Evolutionary conservation across 805 yeast species (phyloP).

Genomic region (Saitoella complicata): DNA sequence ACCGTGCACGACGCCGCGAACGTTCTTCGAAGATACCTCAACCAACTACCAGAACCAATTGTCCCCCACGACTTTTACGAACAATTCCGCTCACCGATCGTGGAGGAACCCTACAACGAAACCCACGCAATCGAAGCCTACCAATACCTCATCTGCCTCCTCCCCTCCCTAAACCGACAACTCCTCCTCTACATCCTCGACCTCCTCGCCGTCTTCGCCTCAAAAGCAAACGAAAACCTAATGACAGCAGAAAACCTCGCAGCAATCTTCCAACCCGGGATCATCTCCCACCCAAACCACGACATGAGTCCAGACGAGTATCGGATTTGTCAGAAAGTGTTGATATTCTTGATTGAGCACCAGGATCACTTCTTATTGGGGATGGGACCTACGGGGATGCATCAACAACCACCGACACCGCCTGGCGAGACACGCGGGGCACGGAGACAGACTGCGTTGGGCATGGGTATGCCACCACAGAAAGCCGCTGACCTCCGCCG

Average conservation of each 20-base stretch:
- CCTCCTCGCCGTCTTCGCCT: constrained; percentile 67
- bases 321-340: constrained; percentile 67
- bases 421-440: no score
- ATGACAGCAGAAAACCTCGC: constrained; percentile 91
- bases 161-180: constrained; percentile 70
- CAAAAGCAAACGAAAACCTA: constrained; percentile 56
- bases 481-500: no score
- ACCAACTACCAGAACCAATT: constrained; percentile 81
- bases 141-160: constrained; percentile 44
- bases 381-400: not conserved
- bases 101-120: constrained; percentile 19
- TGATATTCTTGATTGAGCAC: constrained; percentile 78
- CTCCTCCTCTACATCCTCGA: constrained; percentile 75
- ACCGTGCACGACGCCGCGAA: constrained; percentile 96
- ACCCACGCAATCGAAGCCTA: constrained; percentile 48
- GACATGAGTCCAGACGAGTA: constrained; percentile 88
- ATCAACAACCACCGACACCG: no score
- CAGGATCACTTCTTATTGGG: constrained; percentile 40
- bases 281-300: constrained; percentile 79
- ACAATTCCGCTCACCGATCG: constrained; percentile 59
- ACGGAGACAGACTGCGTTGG: no score
- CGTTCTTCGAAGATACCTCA: constrained; percentile 66
- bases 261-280: constrained; percentile 94
- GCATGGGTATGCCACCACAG: no score
- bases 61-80: constrained; percentile 67